phyloP scores from a whole-genome alignment of 2,329 filamentous ascomycete genomes.

The Rutstroemia sydowiana region DNA sequence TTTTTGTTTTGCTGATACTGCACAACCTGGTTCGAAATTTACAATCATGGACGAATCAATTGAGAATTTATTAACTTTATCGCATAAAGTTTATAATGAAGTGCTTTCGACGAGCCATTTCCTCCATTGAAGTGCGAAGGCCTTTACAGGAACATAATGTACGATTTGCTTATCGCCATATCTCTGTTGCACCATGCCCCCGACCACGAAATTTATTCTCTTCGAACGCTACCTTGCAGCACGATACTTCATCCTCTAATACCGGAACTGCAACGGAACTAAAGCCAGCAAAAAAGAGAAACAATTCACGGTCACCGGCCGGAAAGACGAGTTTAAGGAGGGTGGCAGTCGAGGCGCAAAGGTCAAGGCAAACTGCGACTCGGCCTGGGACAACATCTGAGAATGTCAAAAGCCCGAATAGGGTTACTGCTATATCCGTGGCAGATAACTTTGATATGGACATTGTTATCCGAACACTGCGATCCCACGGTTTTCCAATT shows the following conservation, averaged over 20 bases:
- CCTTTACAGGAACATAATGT: constrained; percentile 14
- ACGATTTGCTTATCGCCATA: constrained; percentile 8
- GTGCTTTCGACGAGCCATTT: constrained; percentile 19
- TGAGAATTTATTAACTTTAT: background rate
- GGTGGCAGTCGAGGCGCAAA: constrained; percentile 81
- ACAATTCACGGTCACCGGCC: constrained; percentile 41
- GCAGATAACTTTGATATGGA: constrained; percentile 60
- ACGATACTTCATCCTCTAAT: constrained; percentile 17
- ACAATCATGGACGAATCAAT: background rate
- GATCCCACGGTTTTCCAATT: constrained; percentile 51
- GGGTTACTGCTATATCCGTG: constrained; percentile 52
- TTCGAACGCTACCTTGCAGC: constrained; percentile 49
- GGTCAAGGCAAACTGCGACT: constrained; percentile 36
- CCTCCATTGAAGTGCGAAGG: constrained; percentile 12
- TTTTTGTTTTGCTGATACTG: no score
- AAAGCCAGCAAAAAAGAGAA: constrained; percentile 31
- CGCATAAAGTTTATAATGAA: constrained; percentile 16
- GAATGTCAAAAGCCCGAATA: constrained; percentile 33
- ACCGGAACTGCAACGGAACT: background rate
- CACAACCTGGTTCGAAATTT: no score
- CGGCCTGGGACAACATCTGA: constrained; percentile 15
- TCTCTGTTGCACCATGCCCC: constrained; percentile 35
- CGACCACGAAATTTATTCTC: constrained; percentile 59
- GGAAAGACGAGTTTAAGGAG: constrained; percentile 72
- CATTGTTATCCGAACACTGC: constrained; percentile 48